phyloP scores from a whole-genome alignment of 768 basidiomycete species.

The Butyriboletus loyo region DNA sequence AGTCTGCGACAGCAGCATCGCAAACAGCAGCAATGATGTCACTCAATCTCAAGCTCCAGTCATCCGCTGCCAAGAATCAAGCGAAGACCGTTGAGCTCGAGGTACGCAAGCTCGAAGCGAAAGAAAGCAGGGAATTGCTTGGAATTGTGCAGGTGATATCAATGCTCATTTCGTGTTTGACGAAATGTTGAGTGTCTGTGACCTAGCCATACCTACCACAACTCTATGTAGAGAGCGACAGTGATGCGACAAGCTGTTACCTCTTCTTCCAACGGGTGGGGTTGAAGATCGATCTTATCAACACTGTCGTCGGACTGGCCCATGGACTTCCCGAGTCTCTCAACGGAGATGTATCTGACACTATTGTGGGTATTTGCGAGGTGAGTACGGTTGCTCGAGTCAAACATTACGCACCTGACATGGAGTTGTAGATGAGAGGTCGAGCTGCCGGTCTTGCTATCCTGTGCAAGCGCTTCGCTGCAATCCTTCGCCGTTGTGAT shows the following conservation, averaged over 20 bases:
- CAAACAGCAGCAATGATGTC: conserved; percentile 94
- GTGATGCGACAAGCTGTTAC: conserved; percentile 84
- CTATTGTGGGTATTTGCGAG: conserved; percentile 93
- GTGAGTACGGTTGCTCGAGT: conserved; percentile 37
- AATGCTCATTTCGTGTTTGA: neutral
- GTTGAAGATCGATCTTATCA: conserved; percentile 84
- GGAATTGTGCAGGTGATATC: conserved; percentile 70
- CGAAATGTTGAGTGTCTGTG: neutral
- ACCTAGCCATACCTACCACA: conserved; percentile 85
- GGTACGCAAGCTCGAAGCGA: conserved; percentile 78
- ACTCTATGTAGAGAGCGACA: conserved; percentile 85
- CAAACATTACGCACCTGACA: neutral
- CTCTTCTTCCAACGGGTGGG: conserved; percentile 91
- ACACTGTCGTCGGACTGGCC: conserved; percentile 73
- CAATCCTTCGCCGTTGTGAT: conserved; percentile 75
- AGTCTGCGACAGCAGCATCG: conserved; percentile 77
- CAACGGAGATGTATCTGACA: conserved; percentile 76
- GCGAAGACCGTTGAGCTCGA: conserved; percentile 88
- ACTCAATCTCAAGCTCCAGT: conserved; percentile 91
- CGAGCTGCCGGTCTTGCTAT: conserved; percentile 77
- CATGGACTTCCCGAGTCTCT: conserved; percentile 86
- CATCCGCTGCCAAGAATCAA: conserved; percentile 86
- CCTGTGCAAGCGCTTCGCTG: conserved; percentile 86
- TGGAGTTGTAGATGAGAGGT: conserved; percentile 64
- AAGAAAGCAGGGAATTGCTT: conserved; percentile 77